Base-by-base conservation (phyloP, 345 rosid species). In the Brassica carinata region DNA sequence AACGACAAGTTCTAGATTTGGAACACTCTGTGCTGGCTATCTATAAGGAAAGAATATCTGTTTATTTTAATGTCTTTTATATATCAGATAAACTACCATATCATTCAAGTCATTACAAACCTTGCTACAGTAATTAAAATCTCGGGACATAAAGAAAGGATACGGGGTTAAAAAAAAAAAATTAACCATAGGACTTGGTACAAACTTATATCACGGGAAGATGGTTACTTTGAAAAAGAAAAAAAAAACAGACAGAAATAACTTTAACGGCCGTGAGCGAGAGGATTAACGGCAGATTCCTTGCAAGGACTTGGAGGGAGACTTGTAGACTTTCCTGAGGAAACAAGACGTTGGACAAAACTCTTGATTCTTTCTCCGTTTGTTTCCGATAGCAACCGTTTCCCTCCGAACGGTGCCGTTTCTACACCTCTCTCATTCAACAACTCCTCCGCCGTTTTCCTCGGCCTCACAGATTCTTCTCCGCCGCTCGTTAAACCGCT, bases 401-500 rank as follows among this genome's bases (percentile, higher is more conserved):
- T 93, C 76, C 91, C 91, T 81, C 97, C 96, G 83, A 96, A 91
- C 86, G 98, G 94, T 59, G 93, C 82, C 86, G 97, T 82, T 87
- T 91, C 94, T 3, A 91, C 90, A 13, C 94, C 97, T 81, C 87
- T 91, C 85, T 91, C 92, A 82, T 86, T 84, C 83, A 96, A 58
- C 74, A 91, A 87, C 23, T 87, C 89, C 68, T 76, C 94, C 82
- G 73, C 88, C 83, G 69, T 63, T 75, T 40, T 66, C 26, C 48
- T 76, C 81, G 81, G 79, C 29, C 87, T 84, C 84, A 82, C 81
- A 8, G 2, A 2, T 26, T 30, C 65, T 14, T 68, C 79, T 74
- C 82, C 90, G 9, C 81, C 83, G 75, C 79, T 79, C 62, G 65
- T 79, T 84, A 86, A 75, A 43, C 95, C 91, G 72, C 84, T 89